phyloP scores from a whole-genome alignment of 345 rosid species.

The Sonneratia alba region DNA sequence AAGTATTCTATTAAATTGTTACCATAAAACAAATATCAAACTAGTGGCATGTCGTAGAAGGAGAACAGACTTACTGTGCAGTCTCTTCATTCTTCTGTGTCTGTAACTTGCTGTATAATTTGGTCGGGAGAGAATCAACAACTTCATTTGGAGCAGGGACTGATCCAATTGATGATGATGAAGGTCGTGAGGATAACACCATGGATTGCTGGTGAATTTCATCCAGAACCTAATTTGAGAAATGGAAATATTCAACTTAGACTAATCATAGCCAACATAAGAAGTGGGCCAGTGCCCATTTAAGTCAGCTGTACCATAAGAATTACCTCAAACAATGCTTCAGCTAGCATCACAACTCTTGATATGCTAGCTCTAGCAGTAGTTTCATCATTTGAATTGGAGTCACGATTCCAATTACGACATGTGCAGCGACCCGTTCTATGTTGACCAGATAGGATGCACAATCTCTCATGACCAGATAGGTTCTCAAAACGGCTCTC shows the following conservation, averaged over 20 bases:
- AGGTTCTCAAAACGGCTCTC: conserved; percentile 90
- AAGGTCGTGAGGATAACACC: conserved; percentile 78
- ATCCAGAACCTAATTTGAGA: conserved; percentile 76
- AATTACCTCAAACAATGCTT: conserved; percentile 91
- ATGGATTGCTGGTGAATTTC: conserved; percentile 98
- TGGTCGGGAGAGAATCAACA: conserved; percentile 77
- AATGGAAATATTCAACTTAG: conserved; percentile 20
- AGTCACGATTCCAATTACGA: conserved; percentile 38
- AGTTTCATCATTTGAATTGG: conserved; percentile 50
- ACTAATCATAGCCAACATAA: conserved; percentile 6
- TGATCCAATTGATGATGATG: conserved; percentile 85
- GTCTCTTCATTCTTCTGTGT: conserved; percentile 61
- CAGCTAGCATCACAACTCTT: conserved; percentile 93
- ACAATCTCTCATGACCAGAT: conserved; percentile 79
- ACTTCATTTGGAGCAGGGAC: conserved; percentile 87
- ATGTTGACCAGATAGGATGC: conserved; percentile 81
- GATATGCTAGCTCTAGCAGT: conserved; percentile 94
- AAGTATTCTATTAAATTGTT: background rate
- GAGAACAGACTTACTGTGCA: conserved; percentile 50
- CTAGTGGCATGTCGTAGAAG: background rate
- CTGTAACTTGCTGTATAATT: conserved; percentile 40
- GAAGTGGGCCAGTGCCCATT: background rate
- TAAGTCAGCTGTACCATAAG: background rate
- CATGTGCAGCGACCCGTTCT: conserved; percentile 82
- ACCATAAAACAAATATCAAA: background rate